A percentile compares a stretch with the other conserved stretches of the same genome.
Evolutionary conservation across 2,329 filamentous ascomycete species (phyloP).

Genomic region (Clonostachys sp.): DNA sequence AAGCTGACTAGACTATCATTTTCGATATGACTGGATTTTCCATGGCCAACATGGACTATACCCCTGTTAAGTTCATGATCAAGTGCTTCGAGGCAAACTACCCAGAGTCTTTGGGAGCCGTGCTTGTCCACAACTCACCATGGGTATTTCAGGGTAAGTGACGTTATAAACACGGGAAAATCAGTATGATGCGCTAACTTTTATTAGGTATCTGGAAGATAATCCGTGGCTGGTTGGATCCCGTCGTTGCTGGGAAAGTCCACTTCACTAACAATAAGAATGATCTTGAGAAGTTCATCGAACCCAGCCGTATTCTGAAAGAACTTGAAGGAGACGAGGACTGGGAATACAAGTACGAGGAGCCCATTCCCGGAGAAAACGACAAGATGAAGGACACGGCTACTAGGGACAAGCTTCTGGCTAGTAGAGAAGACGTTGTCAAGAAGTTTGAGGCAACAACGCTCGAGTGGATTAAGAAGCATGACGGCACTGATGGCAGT

Average conservation of each 20-base stretch:
- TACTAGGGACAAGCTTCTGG: constrained; percentile 59
- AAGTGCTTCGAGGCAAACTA: constrained; percentile 99
- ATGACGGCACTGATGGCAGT: constrained; percentile 34
- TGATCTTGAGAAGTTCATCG: constrained; percentile 76
- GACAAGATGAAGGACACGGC: constrained; percentile 62
- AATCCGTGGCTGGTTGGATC: constrained; percentile 93
- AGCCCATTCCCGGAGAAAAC: constrained; percentile 75
- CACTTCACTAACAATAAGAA: constrained; percentile 82
- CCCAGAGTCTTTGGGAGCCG: constrained; percentile 83
- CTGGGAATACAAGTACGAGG: constrained; percentile 78
- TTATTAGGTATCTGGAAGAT: constrained; percentile 83
- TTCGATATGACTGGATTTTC: constrained; percentile 97
- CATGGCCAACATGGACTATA: constrained; percentile 97
- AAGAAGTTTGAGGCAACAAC: constrained; percentile 72
- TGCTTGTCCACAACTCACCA: constrained; percentile 91
- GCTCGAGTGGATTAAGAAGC: constrained; percentile 62
- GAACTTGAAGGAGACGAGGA: constrained; percentile 84
- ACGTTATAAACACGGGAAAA: constrained; percentile 8
- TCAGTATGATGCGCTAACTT: neutral
- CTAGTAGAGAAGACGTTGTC: constrained; percentile 60
- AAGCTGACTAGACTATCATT: constrained; percentile 64
- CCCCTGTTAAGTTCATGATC: constrained; percentile 98
- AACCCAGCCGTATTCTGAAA: constrained; percentile 64
- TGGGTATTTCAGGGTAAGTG: constrained; percentile 87
- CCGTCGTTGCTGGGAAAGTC: constrained; percentile 90